phyloP scores from a whole-genome alignment of 192 early-diverging fungal genomes.

The Rhizophagus clarus region DNA sequence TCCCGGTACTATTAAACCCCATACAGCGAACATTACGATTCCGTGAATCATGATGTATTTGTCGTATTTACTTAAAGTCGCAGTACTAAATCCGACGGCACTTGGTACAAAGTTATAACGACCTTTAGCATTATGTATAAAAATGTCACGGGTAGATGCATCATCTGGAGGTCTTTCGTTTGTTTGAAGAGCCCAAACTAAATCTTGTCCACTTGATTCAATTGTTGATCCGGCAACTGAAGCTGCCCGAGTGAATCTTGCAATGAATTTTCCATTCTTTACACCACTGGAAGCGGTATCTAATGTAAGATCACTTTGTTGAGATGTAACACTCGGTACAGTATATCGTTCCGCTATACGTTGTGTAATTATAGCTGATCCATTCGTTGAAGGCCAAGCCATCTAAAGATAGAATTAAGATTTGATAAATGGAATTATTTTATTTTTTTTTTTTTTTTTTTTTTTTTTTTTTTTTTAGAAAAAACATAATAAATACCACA shows the following conservation, averaged over 20 bases:
- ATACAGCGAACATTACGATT: neutral
- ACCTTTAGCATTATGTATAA: neutral
- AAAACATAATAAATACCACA: neutral
- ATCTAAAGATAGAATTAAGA: neutral
- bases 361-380: neutral
- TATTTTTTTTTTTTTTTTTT: too few relatives aligned
- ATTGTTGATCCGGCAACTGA: neutral
- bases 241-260: neutral
- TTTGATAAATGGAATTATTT: neutral
- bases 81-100: too few relatives aligned
- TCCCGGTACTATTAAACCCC: neutral
- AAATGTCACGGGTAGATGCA: neutral
- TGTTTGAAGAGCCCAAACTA: neutral
- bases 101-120: neutral
- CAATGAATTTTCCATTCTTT: neutral
- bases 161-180: neutral
- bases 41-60: conserved; percentile 1
- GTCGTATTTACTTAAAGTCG: neutral
- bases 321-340: neutral
- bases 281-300: neutral
- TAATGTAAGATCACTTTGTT: conserved; percentile 9
- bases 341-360: neutral
- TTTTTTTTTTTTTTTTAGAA: too few relatives aligned
- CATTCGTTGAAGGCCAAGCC: conserved; percentile 8
- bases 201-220: neutral